Percentiles rank a stretch among this genome's conserved stretches.
Conservation (phyloP, 108 stramenopile species). For the Bacterosira constricta region DNA sequence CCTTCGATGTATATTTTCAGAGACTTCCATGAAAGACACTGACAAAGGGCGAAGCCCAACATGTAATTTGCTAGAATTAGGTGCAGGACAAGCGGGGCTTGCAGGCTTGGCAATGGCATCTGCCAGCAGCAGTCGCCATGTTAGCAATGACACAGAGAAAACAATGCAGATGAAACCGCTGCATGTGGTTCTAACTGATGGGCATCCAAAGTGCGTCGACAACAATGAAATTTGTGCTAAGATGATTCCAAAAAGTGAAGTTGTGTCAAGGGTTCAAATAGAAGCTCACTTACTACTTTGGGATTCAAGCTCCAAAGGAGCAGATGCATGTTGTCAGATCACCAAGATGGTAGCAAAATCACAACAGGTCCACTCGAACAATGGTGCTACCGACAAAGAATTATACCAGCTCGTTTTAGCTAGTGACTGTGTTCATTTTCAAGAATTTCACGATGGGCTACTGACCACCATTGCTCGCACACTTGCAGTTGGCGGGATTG, state of each 20-base stretch:
- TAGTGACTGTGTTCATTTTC: slow-evolving; percentile 85
- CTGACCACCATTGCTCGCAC: slow-evolving; percentile 57
- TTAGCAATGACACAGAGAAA: neutral
- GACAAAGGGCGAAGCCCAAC: neutral
- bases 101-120: slow-evolving; percentile 57
- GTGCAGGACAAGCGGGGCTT: slow-evolving; percentile 83
- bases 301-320: slow-evolving; percentile 50
- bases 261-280: neutral
- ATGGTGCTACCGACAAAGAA: neutral
- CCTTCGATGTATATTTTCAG: slow-evolving; percentile 25
- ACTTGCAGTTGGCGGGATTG: slow-evolving; percentile 60
- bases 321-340: slow-evolving; percentile 25
- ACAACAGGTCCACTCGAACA: neutral
- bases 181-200: slow-evolving; percentile 68
- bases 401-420: slow-evolving; percentile 49
- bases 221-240: slow-evolving; percentile 64
- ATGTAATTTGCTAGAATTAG: slow-evolving; percentile 66
- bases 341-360: neutral
- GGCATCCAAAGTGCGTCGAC: slow-evolving; percentile 67
- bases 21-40: no score
- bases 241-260: slow-evolving; percentile 15
- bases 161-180: slow-evolving; percentile 17
- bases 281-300: slow-evolving; percentile 52
- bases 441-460: slow-evolving; percentile 76
- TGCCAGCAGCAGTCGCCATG: neutral